Evolutionary conservation across 2,329 filamentous ascomycete species (phyloP), one percentile per base, ranked within the genome.

Genomic region (Whalleya microplaca): DNA sequence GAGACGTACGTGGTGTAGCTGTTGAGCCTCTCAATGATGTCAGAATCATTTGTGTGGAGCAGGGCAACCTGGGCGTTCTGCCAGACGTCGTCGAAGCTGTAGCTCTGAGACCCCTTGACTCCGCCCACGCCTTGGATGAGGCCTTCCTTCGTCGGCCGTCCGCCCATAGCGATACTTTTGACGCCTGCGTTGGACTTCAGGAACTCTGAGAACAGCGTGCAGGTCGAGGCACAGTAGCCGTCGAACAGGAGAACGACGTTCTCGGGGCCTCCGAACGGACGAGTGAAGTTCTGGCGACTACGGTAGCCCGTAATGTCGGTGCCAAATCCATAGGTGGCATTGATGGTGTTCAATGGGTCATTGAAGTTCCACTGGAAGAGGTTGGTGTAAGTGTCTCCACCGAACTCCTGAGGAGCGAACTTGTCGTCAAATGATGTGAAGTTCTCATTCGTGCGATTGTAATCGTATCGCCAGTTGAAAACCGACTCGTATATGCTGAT

Each of bases 241-340:
- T 86, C 84, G 49, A 81, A 79, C n/a, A 86, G 74, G 18, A 87
- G 70, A 41, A 86, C 74, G 44, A 87, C 80, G 66, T 87, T 79
- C 55, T 86, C 80, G 2, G 83, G 69, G 1, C 68, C 73, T 1
- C 73, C 75, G 66, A 87, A 87, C 1, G 83, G 84, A 60, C 78
- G 73, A 0, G 78, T 74, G 43, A 80, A 75, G 64, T 80, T 79
- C 18, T 73, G 66, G 14, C 76, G 75, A 60, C 74, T 75, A 47
- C 77, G 72, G 64, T 83, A 83, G 46, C 81, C 82, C 2, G 76
- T 78, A 49, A 84, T 76, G 27, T 78, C 74, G 55, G 79, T 78
- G 51, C 72, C 75, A 44, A 76, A 58, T 52, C 81, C 71, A 68
- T 65, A 76, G 2, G 71, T 76, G 0, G 40, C n/a, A 68, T 80